phyloP scores from a whole-genome alignment of 805 yeast genomes.

The Teunomyces lycoperdinae region DNA sequence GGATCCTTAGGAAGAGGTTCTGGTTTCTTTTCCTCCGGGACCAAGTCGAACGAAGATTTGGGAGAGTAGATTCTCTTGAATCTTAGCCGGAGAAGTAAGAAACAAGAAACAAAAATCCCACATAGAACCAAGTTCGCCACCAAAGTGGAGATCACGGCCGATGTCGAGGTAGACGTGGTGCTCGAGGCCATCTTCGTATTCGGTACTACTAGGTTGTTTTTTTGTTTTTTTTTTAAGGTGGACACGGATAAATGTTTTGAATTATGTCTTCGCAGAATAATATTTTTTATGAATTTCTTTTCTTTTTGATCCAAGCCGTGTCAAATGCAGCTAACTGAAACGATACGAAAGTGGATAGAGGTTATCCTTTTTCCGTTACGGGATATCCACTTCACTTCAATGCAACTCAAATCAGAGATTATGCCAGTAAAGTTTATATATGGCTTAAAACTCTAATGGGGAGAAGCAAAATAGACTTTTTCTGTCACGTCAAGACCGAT shows the following conservation, averaged over 20 bases:
- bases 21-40: constrained; percentile 60
- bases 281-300: neutral
- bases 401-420: no score
- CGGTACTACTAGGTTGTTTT: constrained; percentile 15
- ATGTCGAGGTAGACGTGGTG: constrained; percentile 54
- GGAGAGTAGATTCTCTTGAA: constrained; percentile 82
- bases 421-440: no score
- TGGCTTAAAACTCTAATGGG: no score
- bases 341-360: neutral
- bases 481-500: neutral
- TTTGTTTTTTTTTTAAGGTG: neutral
- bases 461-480: neutral
- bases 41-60: constrained; percentile 63
- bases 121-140: constrained; percentile 66
- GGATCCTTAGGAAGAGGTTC: constrained; percentile 70
- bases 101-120: constrained; percentile 56
- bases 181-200: neutral
- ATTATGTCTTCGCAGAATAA: neutral
- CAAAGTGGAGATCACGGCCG: constrained; percentile 70
- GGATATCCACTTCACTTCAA: no score
- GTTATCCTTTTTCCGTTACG: no score
- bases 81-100: constrained; percentile 63
- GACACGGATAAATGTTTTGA: neutral
- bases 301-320: constrained; percentile 5
- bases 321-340: neutral